Evolutionary conservation across 345 rosid species (phyloP), one percentile per base, ranked within the genome.

Genomic region (Citrus hindsii): DNA sequence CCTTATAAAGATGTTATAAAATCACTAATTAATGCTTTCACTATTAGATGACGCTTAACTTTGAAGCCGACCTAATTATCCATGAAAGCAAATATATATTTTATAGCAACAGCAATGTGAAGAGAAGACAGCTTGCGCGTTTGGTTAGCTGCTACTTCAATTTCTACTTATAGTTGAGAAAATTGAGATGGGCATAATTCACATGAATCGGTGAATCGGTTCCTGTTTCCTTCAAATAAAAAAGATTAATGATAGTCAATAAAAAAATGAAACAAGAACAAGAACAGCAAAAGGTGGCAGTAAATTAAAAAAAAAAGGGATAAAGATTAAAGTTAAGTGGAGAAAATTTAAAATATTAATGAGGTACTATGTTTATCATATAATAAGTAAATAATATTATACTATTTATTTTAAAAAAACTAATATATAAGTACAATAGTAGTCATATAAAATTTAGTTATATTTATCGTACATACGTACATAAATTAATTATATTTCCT

Each of bases 191-290:
- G 51, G 46, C 73, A 76, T 42, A 33, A 65, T 51, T 35, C 35
- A 24, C 13, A 65, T 4, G 25, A 75, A 77, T 82, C 60, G 77
- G 79, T 64, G 71, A 53, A 77, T 71, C 75, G 82, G 77, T 53
- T 58, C 27, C 56, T 37, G 72, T 61, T 77, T 30, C 58, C 73
- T 28, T 70, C 56, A 35, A 63, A 62, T 69, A 40, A 22, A 56
- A 74, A 75, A 74, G 48, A 56, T 48, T 75, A 46, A 74, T 59
- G 0, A 59, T 30, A 24, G 46, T 40, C 46, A 40, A 40, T 2
- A 9, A 40, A 40, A n/a, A 27, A 27, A 9, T 38, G 6, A 37
- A 9, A 32, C 5, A 71, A 66, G 3, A 12, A 30, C 35, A 22
- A 48, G n/a, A 25, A 69, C 16, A 9, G 61, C 61, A 21, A 51